Evolutionary conservation across 2,329 filamentous ascomycete species (phyloP).

Genomic region (Colletotrichum liaoningense): DNA sequence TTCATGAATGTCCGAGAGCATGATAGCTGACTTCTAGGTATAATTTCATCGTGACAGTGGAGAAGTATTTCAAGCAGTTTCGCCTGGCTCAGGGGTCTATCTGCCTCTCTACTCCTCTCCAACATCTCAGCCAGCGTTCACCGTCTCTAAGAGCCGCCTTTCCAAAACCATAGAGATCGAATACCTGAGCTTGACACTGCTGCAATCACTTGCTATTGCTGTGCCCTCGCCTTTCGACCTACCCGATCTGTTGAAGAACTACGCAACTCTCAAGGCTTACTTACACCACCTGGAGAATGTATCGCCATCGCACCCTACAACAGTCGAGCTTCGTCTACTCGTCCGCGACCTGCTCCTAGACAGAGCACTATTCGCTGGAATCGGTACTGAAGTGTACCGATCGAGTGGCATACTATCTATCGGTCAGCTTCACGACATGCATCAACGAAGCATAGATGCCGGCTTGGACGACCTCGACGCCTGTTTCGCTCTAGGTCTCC

Average conservation of each 20-base stretch:
- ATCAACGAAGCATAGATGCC: conserved; percentile 40
- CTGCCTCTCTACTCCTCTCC: conserved; percentile 37
- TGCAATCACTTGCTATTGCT: conserved; percentile 53
- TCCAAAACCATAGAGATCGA: conserved; percentile 39
- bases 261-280: conserved; percentile 39
- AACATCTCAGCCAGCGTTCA: conserved; percentile 39
- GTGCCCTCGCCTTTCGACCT: conserved; percentile 42
- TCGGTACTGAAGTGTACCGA: conserved; percentile 39
- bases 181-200: conserved; percentile 50
- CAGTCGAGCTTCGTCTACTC: conserved; percentile 42
- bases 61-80: conserved; percentile 40
- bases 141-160: conserved; percentile 42
- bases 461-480: conserved; percentile 43
- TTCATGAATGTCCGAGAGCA: not conserved
- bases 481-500: conserved; percentile 41
- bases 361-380: conserved; percentile 42
- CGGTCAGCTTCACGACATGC: conserved; percentile 43
- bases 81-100: conserved; percentile 43
- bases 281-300: conserved; percentile 27
- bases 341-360: conserved; percentile 42
- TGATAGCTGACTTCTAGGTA: conserved; percentile 3
- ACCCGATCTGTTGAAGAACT: conserved; percentile 39
- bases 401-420: conserved; percentile 32
- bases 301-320: conserved; percentile 31
- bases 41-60: conserved; percentile 35